A percentile compares a stretch with the other conserved stretches of the same genome.
phyloP scores from a whole-genome alignment of 2,329 filamentous ascomycete species.

The Tolypocladium ophioglossoides region DNA sequence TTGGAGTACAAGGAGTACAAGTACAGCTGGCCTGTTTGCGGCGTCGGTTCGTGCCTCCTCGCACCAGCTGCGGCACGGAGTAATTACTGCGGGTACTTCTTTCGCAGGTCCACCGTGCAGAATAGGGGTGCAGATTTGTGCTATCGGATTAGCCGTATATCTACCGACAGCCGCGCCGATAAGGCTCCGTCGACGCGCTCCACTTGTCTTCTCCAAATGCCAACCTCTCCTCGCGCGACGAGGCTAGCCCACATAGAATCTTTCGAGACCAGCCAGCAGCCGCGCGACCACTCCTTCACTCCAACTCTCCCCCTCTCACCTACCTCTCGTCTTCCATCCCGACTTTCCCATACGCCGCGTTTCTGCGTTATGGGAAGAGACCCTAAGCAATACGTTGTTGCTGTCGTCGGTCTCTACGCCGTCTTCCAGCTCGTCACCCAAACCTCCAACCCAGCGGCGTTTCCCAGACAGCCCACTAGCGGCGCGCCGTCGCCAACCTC shows the following conservation, averaged over 20 bases:
- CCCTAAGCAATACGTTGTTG: slow-evolving; percentile 25
- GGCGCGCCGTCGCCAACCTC: slow-evolving; percentile 14
- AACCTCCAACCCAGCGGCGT: slow-evolving; percentile 18
- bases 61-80: background rate
- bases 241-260: background rate
- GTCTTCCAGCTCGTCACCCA: slow-evolving; percentile 26
- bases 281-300: background rate
- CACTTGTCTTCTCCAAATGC: background rate
- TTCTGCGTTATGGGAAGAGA: slow-evolving; percentile 21
- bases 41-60: background rate
- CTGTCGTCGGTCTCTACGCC: slow-evolving; percentile 22
- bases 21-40: background rate
- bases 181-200: background rate
- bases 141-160: slow-evolving; percentile 1
- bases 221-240: background rate
- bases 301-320: background rate
- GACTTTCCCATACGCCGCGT: background rate
- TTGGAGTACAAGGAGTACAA: background rate
- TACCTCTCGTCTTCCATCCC: background rate
- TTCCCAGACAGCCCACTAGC: slow-evolving; percentile 12
- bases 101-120: background rate
- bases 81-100: background rate
- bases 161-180: slow-evolving; percentile 3
- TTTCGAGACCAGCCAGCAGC: background rate
- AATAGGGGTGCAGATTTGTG: background rate